Percentiles rank a stretch among this genome's conserved stretches.
Evolutionary conservation across 495 filamentous ascomycete genomes (phyloP).

Genomic region (Coniosporium apollinis): DNA sequence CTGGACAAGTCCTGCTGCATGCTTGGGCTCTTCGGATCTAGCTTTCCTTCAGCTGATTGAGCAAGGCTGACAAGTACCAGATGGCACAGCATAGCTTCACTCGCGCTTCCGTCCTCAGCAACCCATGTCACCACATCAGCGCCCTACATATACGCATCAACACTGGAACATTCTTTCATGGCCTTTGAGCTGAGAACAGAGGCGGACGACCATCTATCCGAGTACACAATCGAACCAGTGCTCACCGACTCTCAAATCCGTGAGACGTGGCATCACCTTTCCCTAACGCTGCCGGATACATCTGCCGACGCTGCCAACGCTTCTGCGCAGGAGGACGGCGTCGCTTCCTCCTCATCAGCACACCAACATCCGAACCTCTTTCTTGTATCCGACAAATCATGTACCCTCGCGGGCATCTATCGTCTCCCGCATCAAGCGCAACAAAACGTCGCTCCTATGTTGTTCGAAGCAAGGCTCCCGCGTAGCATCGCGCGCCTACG

Average conservation of each 20-base stretch:
- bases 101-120: too few species aligned
- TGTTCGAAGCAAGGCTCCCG: slow-evolving; percentile 19
- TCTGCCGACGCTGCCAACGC: too few species aligned
- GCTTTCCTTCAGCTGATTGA: too few species aligned
- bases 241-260: slow-evolving; percentile 9
- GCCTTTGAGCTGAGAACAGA: slow-evolving; percentile 13
- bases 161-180: too few species aligned
- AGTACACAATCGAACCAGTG: slow-evolving; percentile 14
- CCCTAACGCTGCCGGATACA: too few species aligned
- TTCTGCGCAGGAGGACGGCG: too few species aligned
- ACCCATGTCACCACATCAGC: too few species aligned
- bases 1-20: too few species aligned
- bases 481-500: slow-evolving; percentile 18
- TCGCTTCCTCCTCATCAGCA: slow-evolving; percentile 2
- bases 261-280: slow-evolving; percentile 6
- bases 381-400: slow-evolving; percentile 16
- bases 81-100: too few species aligned
- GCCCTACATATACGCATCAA: too few species aligned
- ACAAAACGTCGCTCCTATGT: slow-evolving; percentile 6
- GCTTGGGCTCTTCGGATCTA: too few species aligned
- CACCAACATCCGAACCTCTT: slow-evolving; percentile 3
- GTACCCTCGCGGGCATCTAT: slow-evolving; percentile 13
- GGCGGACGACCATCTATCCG: slow-evolving; percentile 17
- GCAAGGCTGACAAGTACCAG: too few species aligned
- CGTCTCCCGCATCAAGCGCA: slow-evolving; percentile 1